Base-by-base conservation (phyloP, 2,329 filamentous ascomycete species). In the Aspergillus quadrilineatus region DNA sequence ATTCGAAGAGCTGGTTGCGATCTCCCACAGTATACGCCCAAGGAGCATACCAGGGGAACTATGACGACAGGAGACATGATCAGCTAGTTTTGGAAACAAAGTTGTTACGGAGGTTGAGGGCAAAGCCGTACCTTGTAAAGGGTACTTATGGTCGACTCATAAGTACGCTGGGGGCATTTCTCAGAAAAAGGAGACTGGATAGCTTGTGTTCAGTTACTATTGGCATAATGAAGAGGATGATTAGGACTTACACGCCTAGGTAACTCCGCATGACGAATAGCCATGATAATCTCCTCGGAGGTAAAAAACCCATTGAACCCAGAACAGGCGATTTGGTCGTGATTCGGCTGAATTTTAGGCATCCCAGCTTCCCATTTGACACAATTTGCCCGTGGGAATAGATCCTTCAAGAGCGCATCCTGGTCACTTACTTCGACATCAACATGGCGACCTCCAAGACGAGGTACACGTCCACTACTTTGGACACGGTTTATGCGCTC, bases 281-380 rank as follows among this genome's bases (percentile, higher is more conserved):
- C 65, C 28, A 74, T 73, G 41, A 75, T 73, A 26, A 82, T 68
- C 63, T 83, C 81, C 62, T 83, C 81, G 6, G 65, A 65, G 10
- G 78, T 80, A 37, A 82, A 65, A 57, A 83, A 82, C 2, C 80
- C 78, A 50, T 74, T 68, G 64, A 82, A 83, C 4, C 80, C 80
- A 50, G 71, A 73, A 17, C 77, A 80, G 82, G 2, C 68, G 64
- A 37, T 37, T 5, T 9, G 34, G 55, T 80, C 76, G 4, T 60
- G 67, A 10, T 73, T 75, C 4, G 65, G 67, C 53, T 67, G 67
- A 44, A 66, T 60, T 17, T 59, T 67, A 53, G 73, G 74, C 44
- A 64, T 66, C 29, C 68, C 77, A 32, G 67, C 65, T 32, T 69
- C 61, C 79, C 80, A 83, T 15, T 60, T 52, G 52, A 82, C 68